Evolutionary conservation across 768 basidiomycete genomes (phyloP).

Genomic region (Hygrophorus pudorinus): DNA sequence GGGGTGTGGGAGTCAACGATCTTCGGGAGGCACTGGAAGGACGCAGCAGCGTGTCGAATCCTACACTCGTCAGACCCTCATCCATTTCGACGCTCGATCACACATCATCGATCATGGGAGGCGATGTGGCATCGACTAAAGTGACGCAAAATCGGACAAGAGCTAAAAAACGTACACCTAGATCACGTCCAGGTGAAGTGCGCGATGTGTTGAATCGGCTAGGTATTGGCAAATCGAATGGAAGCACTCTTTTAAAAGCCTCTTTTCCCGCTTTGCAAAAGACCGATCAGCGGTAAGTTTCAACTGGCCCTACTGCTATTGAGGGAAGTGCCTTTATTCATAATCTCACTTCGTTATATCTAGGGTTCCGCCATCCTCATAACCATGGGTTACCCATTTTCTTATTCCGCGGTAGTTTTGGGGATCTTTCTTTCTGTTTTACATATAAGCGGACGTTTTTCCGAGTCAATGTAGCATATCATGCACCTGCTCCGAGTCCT

Average conservation of each 20-base stretch:
- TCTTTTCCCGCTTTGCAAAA: constrained; percentile 55
- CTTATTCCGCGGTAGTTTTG: neutral
- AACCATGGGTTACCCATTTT: neutral
- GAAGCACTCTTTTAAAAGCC: constrained; percentile 49
- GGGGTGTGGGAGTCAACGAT: constrained; percentile 81
- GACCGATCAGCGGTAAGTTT: constrained; percentile 29
- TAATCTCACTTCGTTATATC: neutral
- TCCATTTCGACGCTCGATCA: constrained; percentile 76
- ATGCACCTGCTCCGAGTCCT: neutral
- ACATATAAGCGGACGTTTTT: neutral
- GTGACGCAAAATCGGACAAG: constrained; percentile 41
- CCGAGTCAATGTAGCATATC: neutral
- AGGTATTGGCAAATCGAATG: constrained; percentile 70
- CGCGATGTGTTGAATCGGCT: constrained; percentile 72
- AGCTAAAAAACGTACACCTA: constrained; percentile 36
- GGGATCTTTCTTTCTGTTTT: too few relatives aligned
- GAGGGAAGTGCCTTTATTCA: neutral
- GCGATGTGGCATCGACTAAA: constrained; percentile 23
- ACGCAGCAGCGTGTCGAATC: constrained; percentile 73
- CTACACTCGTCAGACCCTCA: constrained; percentile 54
- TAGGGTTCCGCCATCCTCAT: constrained; percentile 4
- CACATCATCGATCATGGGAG: constrained; percentile 36
- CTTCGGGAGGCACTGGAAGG: constrained; percentile 85
- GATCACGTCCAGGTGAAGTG: constrained; percentile 58
- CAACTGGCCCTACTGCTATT: neutral